Evolutionary conservation across 228 moss, liverwort and hornwort species (phyloP).

Genomic region (Sphagnum fallax): DNA sequence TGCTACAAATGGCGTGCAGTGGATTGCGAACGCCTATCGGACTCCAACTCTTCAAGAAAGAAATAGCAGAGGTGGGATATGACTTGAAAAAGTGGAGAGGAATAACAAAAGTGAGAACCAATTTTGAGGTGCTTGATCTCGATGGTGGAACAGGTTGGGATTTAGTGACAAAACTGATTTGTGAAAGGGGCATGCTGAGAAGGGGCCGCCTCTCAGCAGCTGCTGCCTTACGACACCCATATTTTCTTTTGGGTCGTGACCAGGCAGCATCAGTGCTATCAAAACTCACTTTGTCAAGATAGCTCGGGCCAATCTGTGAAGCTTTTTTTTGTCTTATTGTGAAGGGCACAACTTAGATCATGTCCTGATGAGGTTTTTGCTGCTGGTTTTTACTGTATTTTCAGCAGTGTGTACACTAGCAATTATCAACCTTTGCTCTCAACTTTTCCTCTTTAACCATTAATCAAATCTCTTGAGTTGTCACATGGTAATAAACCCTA

Average conservation of each 20-base stretch:
- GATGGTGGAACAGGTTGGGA: constrained; percentile 93
- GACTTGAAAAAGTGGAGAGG: constrained; percentile 59
- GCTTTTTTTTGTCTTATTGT: too few relatives aligned
- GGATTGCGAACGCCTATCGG: constrained; percentile 66
- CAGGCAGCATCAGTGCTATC: constrained; percentile 64
- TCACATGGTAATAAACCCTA: too few relatives aligned
- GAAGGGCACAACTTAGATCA: too few relatives aligned
- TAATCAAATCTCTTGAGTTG: too few relatives aligned
- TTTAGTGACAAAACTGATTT: constrained; percentile 69
- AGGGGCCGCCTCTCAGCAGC: constrained; percentile 70
- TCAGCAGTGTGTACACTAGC: too few relatives aligned
- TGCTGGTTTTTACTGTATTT: too few relatives aligned
- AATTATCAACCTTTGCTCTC: too few relatives aligned
- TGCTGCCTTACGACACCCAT: constrained; percentile 73
- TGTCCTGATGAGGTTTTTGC: too few relatives aligned
- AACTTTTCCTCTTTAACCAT: too few relatives aligned
- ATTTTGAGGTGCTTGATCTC: constrained; percentile 69
- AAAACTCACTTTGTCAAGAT: constrained; percentile 53
- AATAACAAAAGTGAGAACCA: constrained; percentile 52
- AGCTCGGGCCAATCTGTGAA: background rate
- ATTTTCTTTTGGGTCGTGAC: constrained; percentile 72
- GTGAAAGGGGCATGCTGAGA: constrained; percentile 50
- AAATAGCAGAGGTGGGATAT: constrained; percentile 60
- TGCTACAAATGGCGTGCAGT: constrained; percentile 65
- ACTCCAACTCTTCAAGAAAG: constrained; percentile 71